Percentiles rank a stretch among this genome's conserved stretches.
These are phyloP conservation scores for Globisporangium viniferum DNA, from an alignment of 352 stramenopile genomes.

Conservation along the genomic window DNA sequence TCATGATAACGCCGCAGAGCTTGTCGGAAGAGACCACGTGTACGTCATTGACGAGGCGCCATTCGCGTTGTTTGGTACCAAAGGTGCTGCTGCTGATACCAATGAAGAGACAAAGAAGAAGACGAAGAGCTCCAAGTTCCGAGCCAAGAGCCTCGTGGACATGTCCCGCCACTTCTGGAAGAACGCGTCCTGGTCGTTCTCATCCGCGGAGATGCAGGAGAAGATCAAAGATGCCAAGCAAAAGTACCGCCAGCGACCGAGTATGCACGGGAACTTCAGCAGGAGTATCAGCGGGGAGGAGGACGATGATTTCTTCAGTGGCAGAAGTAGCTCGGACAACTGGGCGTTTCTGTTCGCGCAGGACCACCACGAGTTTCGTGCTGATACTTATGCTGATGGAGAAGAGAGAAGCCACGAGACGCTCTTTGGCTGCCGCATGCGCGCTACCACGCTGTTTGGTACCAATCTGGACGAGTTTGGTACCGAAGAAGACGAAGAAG, in stretches of 20 bases:
- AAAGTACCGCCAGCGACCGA: constrained; percentile 5
- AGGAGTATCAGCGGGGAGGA: not conserved
- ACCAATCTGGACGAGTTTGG: not conserved
- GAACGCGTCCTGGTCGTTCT: constrained; percentile 19
- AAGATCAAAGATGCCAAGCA: constrained; percentile 14
- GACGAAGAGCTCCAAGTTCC: not conserved
- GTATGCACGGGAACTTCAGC: constrained; percentile 1
- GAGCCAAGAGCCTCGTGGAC: constrained; percentile 6
- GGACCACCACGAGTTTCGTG: not conserved
- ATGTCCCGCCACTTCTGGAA: constrained; percentile 12
- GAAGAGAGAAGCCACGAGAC: constrained; percentile 1
- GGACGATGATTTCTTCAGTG: not conserved
- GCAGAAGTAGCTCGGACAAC: not conserved
- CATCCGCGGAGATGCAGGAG: constrained; percentile 7
- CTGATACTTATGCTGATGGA: not conserved
- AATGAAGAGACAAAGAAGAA: not conserved
- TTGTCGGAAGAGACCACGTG: constrained; percentile 16
- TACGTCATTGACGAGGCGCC: constrained; percentile 12
- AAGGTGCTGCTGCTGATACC: too few relatives aligned
- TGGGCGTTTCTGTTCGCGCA: constrained; percentile 11
- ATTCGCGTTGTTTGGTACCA: not conserved
- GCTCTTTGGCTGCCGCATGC: constrained; percentile 17
- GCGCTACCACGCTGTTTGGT: not conserved
- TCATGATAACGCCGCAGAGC: constrained; percentile 3
- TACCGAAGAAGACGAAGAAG: not conserved